Evolutionary conservation across 2,329 filamentous ascomycete genomes (phyloP), one percentile per base, ranked within the genome.

Genomic region (Chaetomium sp.): DNA sequence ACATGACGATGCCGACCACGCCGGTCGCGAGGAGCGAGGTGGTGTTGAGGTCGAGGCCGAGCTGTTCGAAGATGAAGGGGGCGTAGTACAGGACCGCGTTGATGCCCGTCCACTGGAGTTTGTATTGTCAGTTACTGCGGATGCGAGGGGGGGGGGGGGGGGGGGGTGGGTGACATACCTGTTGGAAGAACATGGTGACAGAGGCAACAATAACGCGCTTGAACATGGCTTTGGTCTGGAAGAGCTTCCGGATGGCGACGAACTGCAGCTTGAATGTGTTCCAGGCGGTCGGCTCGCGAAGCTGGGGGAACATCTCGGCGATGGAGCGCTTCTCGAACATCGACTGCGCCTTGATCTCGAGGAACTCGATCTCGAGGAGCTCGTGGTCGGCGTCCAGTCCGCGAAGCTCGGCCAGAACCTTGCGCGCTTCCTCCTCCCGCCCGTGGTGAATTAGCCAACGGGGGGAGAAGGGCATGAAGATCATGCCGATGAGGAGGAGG

Each of bases 271-370:
- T 90, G 72, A 87, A 83, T n/a, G 77, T 82, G 74, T 90, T 88
- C 84, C 82, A 84, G 1, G 80, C 77, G 0, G 85, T 90, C 58
- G 82, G 81, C 65, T 87, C 82, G 2, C 81, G 78, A 16, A 90
- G 78, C 38, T 88, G 80, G 0, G 90, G 90, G 74, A 90, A 92
- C 27, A 87, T 81, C 67, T 90, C 87, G 0, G 85, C 83, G 10
- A 89, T 81, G 0, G 85, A 86, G 38, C 87, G 84, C 77, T 93
- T 91, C 76, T 94, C 90, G 69, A 94, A 95, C 21, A 90, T 75
- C 0, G 87, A 88, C 74, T 92, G 89, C 0, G 90, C 90, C 75
- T 91, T 91, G 77, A 94, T 93, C 74, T 94, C 91, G n/a, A 92
- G 83, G 72, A 90, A 92, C 72, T 94, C 91, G 1, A 92, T 81